Percentiles rank a stretch among this genome's conserved stretches.
Conservation (phyloP, 179 eudicot species). For the Spinacia oleracea region DNA sequence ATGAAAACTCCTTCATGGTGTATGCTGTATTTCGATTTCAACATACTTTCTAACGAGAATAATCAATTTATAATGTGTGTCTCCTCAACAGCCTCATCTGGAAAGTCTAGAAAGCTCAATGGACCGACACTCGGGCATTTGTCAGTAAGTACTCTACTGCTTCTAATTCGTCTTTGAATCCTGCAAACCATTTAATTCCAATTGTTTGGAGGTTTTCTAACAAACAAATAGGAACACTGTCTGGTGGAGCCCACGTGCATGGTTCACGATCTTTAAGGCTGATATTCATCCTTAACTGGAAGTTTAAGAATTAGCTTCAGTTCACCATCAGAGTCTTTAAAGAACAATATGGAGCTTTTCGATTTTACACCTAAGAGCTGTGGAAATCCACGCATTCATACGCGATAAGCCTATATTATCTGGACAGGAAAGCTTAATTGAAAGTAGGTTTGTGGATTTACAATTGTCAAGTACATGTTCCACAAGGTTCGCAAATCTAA, state of each 20-base stretch:
- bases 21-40: too few relatives aligned
- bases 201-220: not conserved
- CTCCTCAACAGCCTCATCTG: too few relatives aligned
- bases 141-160: not conserved
- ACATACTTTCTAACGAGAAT: too few relatives aligned
- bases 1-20: too few relatives aligned
- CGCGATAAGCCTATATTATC: not conserved
- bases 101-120: too few relatives aligned
- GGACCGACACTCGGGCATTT: not conserved
- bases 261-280: too few relatives aligned
- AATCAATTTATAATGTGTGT: too few relatives aligned
- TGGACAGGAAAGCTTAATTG: not conserved
- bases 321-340: not conserved
- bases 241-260: not conserved
- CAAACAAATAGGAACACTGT: too few relatives aligned
- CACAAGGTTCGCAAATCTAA: not conserved
- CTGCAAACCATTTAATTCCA: not conserved
- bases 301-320: too few relatives aligned
- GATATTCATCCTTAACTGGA: too few relatives aligned
- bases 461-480: constrained; percentile 13
- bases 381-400: not conserved
- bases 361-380: not conserved
- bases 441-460: not conserved
- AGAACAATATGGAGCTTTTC: not conserved
- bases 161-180: constrained; percentile 1